These are phyloP conservation scores for Cyberlindnera mycetangii DNA, from an alignment of 805 yeast species.

Conservation along the genomic window DNA sequence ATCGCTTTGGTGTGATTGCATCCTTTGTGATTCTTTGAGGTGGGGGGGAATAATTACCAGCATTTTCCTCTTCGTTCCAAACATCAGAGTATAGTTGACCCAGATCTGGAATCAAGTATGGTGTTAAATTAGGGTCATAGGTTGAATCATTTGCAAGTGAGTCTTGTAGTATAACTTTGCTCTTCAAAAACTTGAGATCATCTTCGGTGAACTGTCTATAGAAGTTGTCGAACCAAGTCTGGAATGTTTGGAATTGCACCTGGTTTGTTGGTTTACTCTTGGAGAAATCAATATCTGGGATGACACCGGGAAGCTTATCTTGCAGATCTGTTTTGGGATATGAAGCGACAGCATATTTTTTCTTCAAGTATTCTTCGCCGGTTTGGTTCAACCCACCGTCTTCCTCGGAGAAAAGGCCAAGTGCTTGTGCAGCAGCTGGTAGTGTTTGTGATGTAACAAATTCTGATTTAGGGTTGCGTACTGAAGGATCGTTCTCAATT, in stretches of 20 bases:
- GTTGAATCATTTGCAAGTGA: conserved; percentile 35
- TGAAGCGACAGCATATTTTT: conserved; percentile 84
- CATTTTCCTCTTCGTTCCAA: conserved; percentile 82
- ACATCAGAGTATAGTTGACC: conserved; percentile 80
- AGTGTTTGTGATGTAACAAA: conserved; percentile 68
- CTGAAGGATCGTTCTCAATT: conserved; percentile 53
- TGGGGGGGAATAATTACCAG: conserved; percentile 47
- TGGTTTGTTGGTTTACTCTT: conserved; percentile 83
- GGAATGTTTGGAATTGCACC: conserved; percentile 86
- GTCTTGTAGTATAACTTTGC: conserved; percentile 56
- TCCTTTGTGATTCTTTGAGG: conserved; percentile 42
- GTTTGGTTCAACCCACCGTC: conserved; percentile 54
- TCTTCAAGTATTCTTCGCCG: conserved; percentile 72
- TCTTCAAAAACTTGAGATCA: conserved; percentile 70
- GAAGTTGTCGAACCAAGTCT: conserved; percentile 79
- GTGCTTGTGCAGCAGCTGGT: conserved; percentile 59
- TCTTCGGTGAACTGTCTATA: conserved; percentile 77
- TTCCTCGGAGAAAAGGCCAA: conserved; percentile 65
- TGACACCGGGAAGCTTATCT: conserved; percentile 78
- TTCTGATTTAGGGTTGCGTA: conserved; percentile 72
- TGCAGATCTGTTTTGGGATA: conserved; percentile 78
- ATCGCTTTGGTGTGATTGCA: conserved; percentile 50
- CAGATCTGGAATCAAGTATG: conserved; percentile 78
- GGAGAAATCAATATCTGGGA: conserved; percentile 85
- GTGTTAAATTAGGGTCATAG: conserved; percentile 67